Conservation (phyloP, 2,329 filamentous ascomycete genomes). For the Ilyonectria sp. region DNA sequence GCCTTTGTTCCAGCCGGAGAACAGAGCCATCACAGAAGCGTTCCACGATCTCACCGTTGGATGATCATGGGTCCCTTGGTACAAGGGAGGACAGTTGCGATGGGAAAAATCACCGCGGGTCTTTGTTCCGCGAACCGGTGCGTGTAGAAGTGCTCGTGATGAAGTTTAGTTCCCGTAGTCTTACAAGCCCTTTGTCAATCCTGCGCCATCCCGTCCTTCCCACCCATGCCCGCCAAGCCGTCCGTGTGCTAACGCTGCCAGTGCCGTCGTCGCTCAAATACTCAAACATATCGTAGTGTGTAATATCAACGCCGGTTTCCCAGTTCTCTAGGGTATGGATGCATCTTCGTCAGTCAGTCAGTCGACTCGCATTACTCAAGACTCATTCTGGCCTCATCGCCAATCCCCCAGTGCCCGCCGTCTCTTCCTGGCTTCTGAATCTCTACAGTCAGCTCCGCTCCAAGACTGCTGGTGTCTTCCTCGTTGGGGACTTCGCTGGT, state of each 20-base stretch:
- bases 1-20: neutral
- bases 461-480: constrained; percentile 59
- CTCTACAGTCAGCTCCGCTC: constrained; percentile 64
- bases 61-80: neutral
- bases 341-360: constrained; percentile 9
- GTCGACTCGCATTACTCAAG: constrained; percentile 66
- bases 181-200: constrained; percentile 7
- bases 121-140: neutral
- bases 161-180: constrained; percentile 17
- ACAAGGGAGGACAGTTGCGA: neutral
- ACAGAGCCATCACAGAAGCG: neutral
- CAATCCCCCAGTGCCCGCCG: constrained; percentile 80
- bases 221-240: constrained; percentile 4
- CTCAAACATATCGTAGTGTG: constrained; percentile 18
- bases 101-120: neutral
- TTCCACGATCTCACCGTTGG: neutral
- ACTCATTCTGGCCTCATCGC: constrained; percentile 88
- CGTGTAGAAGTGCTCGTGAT: constrained; percentile 1
- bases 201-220: constrained; percentile 3
- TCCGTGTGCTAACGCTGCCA: constrained; percentile 4
- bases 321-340: constrained; percentile 21
- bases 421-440: constrained; percentile 68
- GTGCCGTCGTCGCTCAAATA: constrained; percentile 10
- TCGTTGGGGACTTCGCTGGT: constrained; percentile 61
- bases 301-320: constrained; percentile 56